Conservation (phyloP, 129 eudicot genomes). For the Lactuca saligna region DNA sequence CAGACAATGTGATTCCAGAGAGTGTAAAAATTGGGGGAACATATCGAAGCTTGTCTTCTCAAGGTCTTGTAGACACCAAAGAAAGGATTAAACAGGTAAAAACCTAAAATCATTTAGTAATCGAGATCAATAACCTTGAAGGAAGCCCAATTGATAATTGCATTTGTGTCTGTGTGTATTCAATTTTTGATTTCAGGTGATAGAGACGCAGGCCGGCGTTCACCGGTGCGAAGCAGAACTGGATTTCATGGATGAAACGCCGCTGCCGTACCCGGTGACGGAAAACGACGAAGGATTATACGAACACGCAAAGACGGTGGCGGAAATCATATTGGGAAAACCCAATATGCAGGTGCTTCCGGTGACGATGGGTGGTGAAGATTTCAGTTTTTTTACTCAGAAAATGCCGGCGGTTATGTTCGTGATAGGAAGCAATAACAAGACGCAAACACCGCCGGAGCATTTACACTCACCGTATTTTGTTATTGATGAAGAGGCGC, state of each 20-base stretch:
- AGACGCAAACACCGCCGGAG: conserved; percentile 32
- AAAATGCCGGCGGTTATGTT: conserved; percentile 55
- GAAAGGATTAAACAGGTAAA: conserved; percentile 74
- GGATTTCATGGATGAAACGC: conserved; percentile 51
- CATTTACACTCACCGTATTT: conserved; percentile 52
- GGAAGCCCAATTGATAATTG: neutral
- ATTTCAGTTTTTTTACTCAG: conserved; percentile 52
- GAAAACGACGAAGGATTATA: conserved; percentile 45
- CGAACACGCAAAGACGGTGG: conserved; percentile 48
- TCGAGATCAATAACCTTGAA: neutral
- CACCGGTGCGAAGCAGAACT: conserved; percentile 44
- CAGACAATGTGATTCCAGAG: conserved; percentile 66
- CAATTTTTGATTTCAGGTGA: conserved; percentile 28
- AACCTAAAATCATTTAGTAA: neutral
- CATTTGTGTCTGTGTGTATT: too few species aligned
- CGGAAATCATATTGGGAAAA: conserved; percentile 43
- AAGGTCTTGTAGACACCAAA: conserved; percentile 53
- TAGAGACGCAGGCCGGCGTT: conserved; percentile 53
- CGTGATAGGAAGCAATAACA: conserved; percentile 40
- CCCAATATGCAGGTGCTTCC: conserved; percentile 35
- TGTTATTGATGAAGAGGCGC: conserved; percentile 46
- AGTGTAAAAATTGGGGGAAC: conserved; percentile 75
- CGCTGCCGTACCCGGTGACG: conserved; percentile 45
- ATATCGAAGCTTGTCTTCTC: conserved; percentile 56
- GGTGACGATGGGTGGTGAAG: conserved; percentile 52